These are phyloP conservation scores for Nigrospora oryzae DNA, from an alignment of 2,329 filamentous ascomycete species.

Conservation along the genomic window DNA sequence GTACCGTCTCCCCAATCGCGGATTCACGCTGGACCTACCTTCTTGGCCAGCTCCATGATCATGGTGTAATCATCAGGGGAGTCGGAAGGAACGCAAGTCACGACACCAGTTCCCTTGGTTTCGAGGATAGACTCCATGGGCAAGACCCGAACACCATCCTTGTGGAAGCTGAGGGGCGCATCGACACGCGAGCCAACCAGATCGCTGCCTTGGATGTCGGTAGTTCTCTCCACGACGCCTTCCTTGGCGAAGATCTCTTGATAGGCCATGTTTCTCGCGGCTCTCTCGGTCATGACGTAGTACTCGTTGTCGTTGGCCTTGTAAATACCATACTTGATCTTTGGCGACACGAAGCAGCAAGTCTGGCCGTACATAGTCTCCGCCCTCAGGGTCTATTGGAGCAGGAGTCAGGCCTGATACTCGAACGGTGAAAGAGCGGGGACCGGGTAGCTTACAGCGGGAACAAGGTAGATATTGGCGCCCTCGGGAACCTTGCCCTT, in stretches of 20 bases:
- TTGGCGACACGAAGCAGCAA: slow-evolving; percentile 89
- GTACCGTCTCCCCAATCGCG: too few relatives aligned
- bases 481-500: slow-evolving; percentile 70
- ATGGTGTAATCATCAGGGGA: slow-evolving; percentile 94
- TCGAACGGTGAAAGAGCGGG: too few relatives aligned
- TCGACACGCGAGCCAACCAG: slow-evolving; percentile 83
- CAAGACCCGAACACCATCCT: slow-evolving; percentile 74
- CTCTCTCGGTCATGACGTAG: slow-evolving; percentile 76
- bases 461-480: slow-evolving; percentile 79
- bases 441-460: slow-evolving; percentile 38
- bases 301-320: slow-evolving; percentile 71
- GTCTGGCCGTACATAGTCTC: slow-evolving; percentile 99
- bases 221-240: slow-evolving; percentile 65
- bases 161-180: slow-evolving; percentile 82
- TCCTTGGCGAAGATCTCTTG: slow-evolving; percentile 78
- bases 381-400: slow-evolving; percentile 61
- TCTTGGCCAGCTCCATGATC: slow-evolving; percentile 80
- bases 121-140: slow-evolving; percentile 93
- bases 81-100: slow-evolving; percentile 92
- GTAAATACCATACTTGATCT: slow-evolving; percentile 83
- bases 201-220: slow-evolving; percentile 67
- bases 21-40: slow-evolving; percentile 31
- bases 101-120: slow-evolving; percentile 92
- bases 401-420: too few relatives aligned
- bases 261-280: slow-evolving; percentile 92